Evolutionary conservation across 1,284 basidiomycete species (phyloP).

Genomic region (Irpex sp.): DNA sequence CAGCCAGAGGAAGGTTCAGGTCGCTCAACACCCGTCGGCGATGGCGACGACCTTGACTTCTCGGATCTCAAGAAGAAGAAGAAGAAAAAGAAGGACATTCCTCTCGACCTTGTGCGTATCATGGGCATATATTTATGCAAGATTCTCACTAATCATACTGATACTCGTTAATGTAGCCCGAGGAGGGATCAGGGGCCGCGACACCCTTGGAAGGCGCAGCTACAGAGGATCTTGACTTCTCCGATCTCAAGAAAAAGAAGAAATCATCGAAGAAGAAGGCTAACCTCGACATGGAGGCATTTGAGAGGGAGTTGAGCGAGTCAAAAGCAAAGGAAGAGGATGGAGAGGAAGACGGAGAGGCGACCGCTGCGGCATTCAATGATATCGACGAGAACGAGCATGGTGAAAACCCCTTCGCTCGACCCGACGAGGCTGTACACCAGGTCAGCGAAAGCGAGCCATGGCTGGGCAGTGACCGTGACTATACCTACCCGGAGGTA

Average conservation of each 20-base stretch:
- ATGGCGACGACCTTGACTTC: slow-evolving; percentile 71
- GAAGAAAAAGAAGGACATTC: slow-evolving; percentile 89
- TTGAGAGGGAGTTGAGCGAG: slow-evolving; percentile 84
- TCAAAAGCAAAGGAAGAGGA: slow-evolving; percentile 61
- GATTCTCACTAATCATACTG: no score
- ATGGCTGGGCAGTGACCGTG: slow-evolving; percentile 91
- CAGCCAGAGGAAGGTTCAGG: slow-evolving; percentile 63
- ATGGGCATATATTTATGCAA: no score
- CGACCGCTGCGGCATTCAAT: slow-evolving; percentile 59
- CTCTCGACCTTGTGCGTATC: slow-evolving; percentile 71
- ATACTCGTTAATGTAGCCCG: slow-evolving; percentile 37
- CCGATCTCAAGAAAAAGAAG: slow-evolving; percentile 84
- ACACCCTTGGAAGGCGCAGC: slow-evolving; percentile 47
- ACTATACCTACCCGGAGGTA: slow-evolving; percentile 94
- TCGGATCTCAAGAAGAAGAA: slow-evolving; percentile 91
- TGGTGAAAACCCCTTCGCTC: slow-evolving; percentile 83
- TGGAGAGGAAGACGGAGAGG: slow-evolving; percentile 50
- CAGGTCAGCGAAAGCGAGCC: slow-evolving; percentile 72
- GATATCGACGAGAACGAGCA: slow-evolving; percentile 75
- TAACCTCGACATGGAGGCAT: slow-evolving; percentile 73
- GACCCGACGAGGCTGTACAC: slow-evolving; percentile 49
- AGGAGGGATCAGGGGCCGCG: slow-evolving; percentile 58
- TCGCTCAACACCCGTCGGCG: slow-evolving; percentile 50
- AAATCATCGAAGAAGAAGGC: slow-evolving; percentile 78
- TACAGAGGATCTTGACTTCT: slow-evolving; percentile 75